Evolutionary conservation across 75 land plant species (phyloP).

Genomic region (Picea glauca): DNA sequence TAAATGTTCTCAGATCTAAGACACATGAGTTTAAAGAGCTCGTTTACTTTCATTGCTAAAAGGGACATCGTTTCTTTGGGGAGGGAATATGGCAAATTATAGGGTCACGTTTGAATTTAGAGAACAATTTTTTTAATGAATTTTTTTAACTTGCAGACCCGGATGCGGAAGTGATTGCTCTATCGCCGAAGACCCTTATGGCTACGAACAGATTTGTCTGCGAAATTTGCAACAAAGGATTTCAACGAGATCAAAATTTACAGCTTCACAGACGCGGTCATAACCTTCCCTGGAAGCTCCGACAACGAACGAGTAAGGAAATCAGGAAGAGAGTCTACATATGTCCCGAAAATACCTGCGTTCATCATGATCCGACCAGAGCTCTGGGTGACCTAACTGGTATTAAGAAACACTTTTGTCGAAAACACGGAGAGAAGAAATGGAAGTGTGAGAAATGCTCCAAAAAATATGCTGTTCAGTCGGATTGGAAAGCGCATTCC

Average conservation of each 20-base stretch:
- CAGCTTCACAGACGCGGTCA: conserved; percentile 70
- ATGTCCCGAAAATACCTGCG: conserved; percentile 60
- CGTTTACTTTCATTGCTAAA: background rate
- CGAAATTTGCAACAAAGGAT: conserved; percentile 69
- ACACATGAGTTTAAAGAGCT: too few relatives aligned
- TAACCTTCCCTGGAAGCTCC: conserved; percentile 67
- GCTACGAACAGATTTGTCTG: conserved; percentile 69
- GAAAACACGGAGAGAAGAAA: conserved; percentile 75
- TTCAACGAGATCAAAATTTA: conserved; percentile 67
- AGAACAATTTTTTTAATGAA: background rate
- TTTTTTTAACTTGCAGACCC: conserved; percentile 42
- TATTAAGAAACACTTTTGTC: conserved; percentile 64
- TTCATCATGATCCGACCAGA: conserved; percentile 64
- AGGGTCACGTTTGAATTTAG: background rate
- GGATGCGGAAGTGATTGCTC: conserved; percentile 54
- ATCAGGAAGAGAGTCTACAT: conserved; percentile 57
- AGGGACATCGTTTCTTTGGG: background rate
- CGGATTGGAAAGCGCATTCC: conserved; percentile 71
- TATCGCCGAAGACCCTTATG: conserved; percentile 60
- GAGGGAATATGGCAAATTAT: background rate
- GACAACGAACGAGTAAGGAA: conserved; percentile 59
- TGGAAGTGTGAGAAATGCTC: conserved; percentile 76
- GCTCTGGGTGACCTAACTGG: conserved; percentile 75
- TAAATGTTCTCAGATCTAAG: background rate
- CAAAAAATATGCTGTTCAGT: conserved; percentile 67